These are phyloP conservation scores for Gilbertella persicaria DNA, from an alignment of 371 early-diverging fungal genomes.

Conservation along the genomic window DNA sequence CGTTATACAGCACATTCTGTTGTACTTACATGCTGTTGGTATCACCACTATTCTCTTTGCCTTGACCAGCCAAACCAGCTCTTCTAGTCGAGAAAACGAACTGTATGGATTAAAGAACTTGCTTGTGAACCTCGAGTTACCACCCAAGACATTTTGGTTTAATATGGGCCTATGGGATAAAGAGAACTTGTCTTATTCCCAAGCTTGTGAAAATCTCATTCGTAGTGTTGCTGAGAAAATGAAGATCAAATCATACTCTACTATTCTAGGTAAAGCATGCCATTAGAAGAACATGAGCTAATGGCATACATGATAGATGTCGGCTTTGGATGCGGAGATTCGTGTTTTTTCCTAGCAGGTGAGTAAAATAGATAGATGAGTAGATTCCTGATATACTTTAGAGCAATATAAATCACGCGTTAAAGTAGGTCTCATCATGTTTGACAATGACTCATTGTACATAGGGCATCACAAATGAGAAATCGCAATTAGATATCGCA, in stretches of 20 bases:
- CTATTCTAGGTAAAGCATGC: constrained; percentile 36
- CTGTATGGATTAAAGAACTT: constrained; percentile 40
- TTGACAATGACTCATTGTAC: not conserved
- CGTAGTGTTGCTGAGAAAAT: constrained; percentile 16
- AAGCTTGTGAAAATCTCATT: constrained; percentile 37
- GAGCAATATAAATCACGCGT: constrained; percentile 29
- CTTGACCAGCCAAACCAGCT: not conserved
- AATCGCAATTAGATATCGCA: constrained; percentile 35
- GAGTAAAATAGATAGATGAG: not conserved
- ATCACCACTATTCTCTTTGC: constrained; percentile 11
- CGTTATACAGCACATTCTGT: constrained; percentile 1
- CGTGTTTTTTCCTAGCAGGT: constrained; percentile 45
- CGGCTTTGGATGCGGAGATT: constrained; percentile 57
- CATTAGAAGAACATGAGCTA: not conserved
- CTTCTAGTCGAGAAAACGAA: constrained; percentile 8
- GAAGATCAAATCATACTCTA: constrained; percentile 6
- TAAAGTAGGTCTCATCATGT: constrained; percentile 17
- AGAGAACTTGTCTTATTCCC: constrained; percentile 16
- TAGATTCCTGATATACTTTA: not conserved
- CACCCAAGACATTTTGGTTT: constrained; percentile 46
- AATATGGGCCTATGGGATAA: constrained; percentile 51
- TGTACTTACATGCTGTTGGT: constrained; percentile 38
- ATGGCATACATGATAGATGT: constrained; percentile 32
- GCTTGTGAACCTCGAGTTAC: constrained; percentile 33
- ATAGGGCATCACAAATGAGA: constrained; percentile 53